Evolutionary conservation across 164 flowering plant species (phyloP).

Genomic region (Hamamelis virginiana): DNA sequence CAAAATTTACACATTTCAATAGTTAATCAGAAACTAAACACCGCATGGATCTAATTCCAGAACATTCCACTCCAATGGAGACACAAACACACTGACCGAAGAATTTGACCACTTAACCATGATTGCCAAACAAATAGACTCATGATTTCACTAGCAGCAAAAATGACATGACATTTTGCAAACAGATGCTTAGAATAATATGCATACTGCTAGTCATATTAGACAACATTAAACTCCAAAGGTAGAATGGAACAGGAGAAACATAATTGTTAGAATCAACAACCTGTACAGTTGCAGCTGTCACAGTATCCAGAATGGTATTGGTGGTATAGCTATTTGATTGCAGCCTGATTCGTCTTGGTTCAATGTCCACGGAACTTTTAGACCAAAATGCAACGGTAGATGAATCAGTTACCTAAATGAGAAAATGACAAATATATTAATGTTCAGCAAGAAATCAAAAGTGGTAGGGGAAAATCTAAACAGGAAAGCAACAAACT

Average conservation of each 20-base stretch:
- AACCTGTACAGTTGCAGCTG: conserved; percentile 97
- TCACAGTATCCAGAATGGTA: conserved; percentile 81
- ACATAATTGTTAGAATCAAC: neutral
- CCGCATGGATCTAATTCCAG: neutral
- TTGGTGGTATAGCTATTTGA: conserved; percentile 90
- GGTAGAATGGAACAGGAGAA: neutral
- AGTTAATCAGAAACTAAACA: neutral
- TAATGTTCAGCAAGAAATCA: neutral
- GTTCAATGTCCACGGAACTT: conserved; percentile 88
- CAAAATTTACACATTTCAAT: neutral
- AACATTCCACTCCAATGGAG: neutral
- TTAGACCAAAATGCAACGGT: conserved; percentile 88
- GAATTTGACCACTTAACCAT: neutral
- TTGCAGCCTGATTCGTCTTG: conserved; percentile 88
- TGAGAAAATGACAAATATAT: conserved; percentile 11
- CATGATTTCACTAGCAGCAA: neutral
- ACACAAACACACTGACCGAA: neutral
- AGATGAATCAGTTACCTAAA: conserved; percentile 69
- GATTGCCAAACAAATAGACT: neutral
- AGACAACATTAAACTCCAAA: neutral
- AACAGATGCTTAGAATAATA: neutral
- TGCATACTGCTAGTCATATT: neutral
- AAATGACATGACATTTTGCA: neutral
- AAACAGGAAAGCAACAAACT: conserved; percentile 20
- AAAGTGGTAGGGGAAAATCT: neutral